Evolutionary conservation across 2,329 filamentous ascomycete genomes (phyloP).

Genomic region (Colletotrichum lini): DNA sequence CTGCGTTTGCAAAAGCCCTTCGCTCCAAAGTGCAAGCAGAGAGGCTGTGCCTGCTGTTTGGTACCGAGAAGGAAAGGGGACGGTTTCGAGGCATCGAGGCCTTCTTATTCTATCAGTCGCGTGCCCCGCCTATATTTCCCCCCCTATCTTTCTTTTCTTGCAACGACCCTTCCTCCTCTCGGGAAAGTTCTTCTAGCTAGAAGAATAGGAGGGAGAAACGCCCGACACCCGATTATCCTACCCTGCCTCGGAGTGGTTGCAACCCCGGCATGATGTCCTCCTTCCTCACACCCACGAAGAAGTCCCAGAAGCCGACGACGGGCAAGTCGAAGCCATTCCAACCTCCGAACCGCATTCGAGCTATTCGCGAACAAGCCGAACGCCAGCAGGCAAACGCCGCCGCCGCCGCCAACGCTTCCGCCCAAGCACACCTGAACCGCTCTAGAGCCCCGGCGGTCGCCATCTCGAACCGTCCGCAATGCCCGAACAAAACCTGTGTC

Average conservation of each 20-base stretch:
- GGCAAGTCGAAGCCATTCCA: constrained; percentile 57
- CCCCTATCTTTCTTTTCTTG: background rate
- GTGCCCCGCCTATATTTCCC: background rate
- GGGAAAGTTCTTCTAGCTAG: background rate
- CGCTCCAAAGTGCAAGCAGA: constrained; percentile 7
- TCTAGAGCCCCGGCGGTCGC: constrained; percentile 51
- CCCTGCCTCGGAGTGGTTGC: background rate
- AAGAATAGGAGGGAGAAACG: too few relatives aligned
- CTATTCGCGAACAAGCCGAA: constrained; percentile 67
- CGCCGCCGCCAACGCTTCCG: constrained; percentile 46
- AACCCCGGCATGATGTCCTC: constrained; percentile 59
- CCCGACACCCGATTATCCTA: background rate
- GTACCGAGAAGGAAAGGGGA: constrained; percentile 25
- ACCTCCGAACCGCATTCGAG: constrained; percentile 64
- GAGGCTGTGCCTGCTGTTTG: constrained; percentile 26
- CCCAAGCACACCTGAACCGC: constrained; percentile 33
- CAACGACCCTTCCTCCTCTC: background rate
- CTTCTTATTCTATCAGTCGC: background rate
- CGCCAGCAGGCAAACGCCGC: constrained; percentile 56
- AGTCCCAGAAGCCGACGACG: constrained; percentile 47
- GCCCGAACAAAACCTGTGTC: constrained; percentile 73
- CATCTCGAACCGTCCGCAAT: constrained; percentile 58
- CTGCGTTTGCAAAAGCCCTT: background rate
- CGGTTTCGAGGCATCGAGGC: background rate
- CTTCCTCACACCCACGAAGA: constrained; percentile 59